Base-by-base conservation (phyloP, 345 rosid genomes). In the Combretum micranthum region DNA sequence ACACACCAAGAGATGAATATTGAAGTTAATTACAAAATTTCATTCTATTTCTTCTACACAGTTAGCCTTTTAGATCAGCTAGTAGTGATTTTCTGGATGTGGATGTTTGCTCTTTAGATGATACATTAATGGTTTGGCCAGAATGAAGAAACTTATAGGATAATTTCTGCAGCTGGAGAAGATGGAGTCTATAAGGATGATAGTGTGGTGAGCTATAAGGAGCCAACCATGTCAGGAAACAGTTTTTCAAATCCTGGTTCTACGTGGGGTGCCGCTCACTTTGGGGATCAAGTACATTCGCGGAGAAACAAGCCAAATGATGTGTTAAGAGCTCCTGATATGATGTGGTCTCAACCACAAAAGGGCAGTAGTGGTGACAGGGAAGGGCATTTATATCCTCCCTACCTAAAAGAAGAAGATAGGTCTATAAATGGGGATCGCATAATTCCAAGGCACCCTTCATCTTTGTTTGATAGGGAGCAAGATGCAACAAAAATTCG, bases 391-490 rank as follows among this genome's bases (percentile, higher is more conserved):
- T 22, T 67, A 63, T 63, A 64, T 70, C 68, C 77, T 47, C 65
- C 79, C 52, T 74, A 62, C 62, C 42, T 80, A 14, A 75, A 75
- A 64, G 94, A 79, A 68, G 89, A 82, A 55, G 60, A 75, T 51
- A 79, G 69, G 61, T 77, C 85, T 89, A 55, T 67, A 66, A 69
- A 65, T 71, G 86, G 83, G 65, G 87, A 83, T 73, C 74, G 79
- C 50, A 50, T 71, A 32, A 60, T 80, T 32, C 77, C 67, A 72
- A 79, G 92, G 73, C 92, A 77, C 72, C 69, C 75, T 17, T 83
- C 94, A 65, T 60, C 65, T 23, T 72, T 70, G 72, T 57, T 82
- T 32, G 95, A 85, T 55, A 80, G 83, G 69, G 96, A 87, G 63
- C 88, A 72, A 48, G 97, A 93, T 70, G 78, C 67, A 45, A 78